Base-by-base conservation (phyloP, 1,284 basidiomycete species). In the Austroboletus novae-zelandiae region DNA sequence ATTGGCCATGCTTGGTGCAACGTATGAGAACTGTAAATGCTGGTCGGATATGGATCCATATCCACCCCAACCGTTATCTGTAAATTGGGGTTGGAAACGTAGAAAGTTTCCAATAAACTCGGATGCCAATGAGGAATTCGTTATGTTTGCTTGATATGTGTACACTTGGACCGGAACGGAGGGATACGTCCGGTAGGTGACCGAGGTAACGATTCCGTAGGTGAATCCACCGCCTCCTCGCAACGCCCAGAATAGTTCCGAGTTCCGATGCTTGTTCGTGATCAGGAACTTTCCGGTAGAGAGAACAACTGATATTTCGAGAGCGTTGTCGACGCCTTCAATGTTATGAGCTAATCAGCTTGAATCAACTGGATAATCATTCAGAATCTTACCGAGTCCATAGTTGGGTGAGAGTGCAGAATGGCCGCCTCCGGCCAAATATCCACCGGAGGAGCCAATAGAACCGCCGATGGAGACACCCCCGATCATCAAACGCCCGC, bases 181-280 rank as follows among this genome's bases (percentile, higher is more conserved):
- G 0, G 70, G 69, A 40, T 72, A 70, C 1, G 74, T 58, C 36
- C 46, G 49, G 18, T 61, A 57, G 4, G 60, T 60, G 37, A 60
- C 50, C 1, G 47, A 60, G 3, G 58, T 59, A 29, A 61, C 51
- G 9, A 61, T 57, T 5, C 61, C 57, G 5, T 53, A 59, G 1
- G 59, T 61, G 70, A 71, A 70, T 20, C 75, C 74, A 7, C 77
- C 77, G 6, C 77, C 78, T 10, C 77, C 77, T 17, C 75, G 70
- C 47, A 79, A 59, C 0, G 76, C 77, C 71, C 76, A 79, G 64
- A 79, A 82, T 8, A 39, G 52, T 17, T 58, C 61, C 11, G 48
- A 42, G 30, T 57, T 47, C 32, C 53, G 57, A 34, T 60, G 23
- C 0, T 42, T 32, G 40, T 61, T 64, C 27, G 34, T 23, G 6